Evolutionary conservation across 2,329 filamentous ascomycete species (phyloP).

Genomic region (Cytospora paraplurivora): DNA sequence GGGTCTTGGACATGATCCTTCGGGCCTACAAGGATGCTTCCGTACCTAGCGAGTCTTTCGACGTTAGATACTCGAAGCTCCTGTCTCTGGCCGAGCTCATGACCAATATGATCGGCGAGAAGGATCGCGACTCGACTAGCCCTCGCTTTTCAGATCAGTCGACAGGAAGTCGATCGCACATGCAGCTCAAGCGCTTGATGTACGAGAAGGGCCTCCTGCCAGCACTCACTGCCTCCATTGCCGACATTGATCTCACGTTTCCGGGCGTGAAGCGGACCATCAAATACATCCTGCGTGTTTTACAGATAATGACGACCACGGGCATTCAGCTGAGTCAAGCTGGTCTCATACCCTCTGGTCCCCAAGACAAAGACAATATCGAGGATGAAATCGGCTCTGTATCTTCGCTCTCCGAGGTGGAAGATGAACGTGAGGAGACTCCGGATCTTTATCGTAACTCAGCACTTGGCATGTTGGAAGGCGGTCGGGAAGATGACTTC

Average conservation of each 20-base stretch:
- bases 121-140: slow-evolving; percentile 61
- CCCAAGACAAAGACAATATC: slow-evolving; percentile 58
- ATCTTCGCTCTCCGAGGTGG: slow-evolving; percentile 85
- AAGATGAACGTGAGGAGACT: slow-evolving; percentile 88
- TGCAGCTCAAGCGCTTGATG: slow-evolving; percentile 91
- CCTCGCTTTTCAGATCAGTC: slow-evolving; percentile 38
- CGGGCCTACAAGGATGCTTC: slow-evolving; percentile 91
- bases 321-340: slow-evolving; percentile 83
- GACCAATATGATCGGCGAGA: slow-evolving; percentile 85
- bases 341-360: slow-evolving; percentile 66
- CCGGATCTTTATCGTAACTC: slow-evolving; percentile 97
- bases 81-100: slow-evolving; percentile 89
- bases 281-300: slow-evolving; percentile 90
- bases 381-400: slow-evolving; percentile 88
- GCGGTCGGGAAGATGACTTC: slow-evolving; percentile 77
- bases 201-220: slow-evolving; percentile 96
- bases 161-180: slow-evolving; percentile 61
- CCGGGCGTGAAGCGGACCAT: slow-evolving; percentile 90
- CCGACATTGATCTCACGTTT: slow-evolving; percentile 94
- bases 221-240: slow-evolving; percentile 85
- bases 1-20: slow-evolving; percentile 89
- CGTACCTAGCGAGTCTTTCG: slow-evolving; percentile 74
- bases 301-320: slow-evolving; percentile 84
- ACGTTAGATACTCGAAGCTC: slow-evolving; percentile 84
- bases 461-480: slow-evolving; percentile 90